Evolutionary conservation across 371 early-diverging fungal species (phyloP).

Genomic region (Dinochytrium kinnereticum): DNA sequence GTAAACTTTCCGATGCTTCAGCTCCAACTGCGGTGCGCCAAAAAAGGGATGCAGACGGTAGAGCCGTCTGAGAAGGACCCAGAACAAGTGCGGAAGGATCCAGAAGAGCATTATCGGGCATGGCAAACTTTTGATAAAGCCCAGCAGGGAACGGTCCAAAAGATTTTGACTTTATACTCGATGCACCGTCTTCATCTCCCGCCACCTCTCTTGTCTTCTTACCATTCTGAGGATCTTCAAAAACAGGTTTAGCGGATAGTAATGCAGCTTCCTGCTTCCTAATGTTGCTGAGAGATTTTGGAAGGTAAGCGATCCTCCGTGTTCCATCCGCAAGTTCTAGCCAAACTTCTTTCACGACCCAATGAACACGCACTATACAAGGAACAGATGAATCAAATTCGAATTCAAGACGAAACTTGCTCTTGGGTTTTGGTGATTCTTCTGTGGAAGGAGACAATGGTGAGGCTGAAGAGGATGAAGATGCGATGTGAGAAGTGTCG

Average conservation of each 20-base stretch:
- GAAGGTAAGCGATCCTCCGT: conserved; percentile 8
- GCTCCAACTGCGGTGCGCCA: no score
- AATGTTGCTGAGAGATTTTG: neutral
- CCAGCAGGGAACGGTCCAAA: conserved; percentile 34
- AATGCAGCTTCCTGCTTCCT: neutral
- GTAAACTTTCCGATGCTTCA: conserved; percentile 1
- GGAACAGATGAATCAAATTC: conserved; percentile 26
- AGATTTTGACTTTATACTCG: neutral
- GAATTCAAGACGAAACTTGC: conserved; percentile 24
- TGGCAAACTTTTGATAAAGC: conserved; percentile 19
- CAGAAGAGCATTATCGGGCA: conserved; percentile 22
- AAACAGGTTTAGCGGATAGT: neutral
- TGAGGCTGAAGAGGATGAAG: conserved; percentile 1
- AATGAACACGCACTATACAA: conserved; percentile 25
- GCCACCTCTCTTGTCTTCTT: neutral
- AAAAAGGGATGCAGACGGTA: neutral
- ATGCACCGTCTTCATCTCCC: neutral
- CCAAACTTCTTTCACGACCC: conserved; percentile 16
- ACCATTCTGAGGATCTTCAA: neutral
- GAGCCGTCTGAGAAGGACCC: no score
- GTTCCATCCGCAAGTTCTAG: conserved; percentile 11
- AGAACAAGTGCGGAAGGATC: conserved; percentile 17
- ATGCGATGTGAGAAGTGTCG: neutral
- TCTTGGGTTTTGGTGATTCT: neutral
- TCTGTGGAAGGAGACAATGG: neutral